Evolutionary conservation across 768 basidiomycete species (phyloP).

Genomic region (Kwoniella newhampshirensis): DNA sequence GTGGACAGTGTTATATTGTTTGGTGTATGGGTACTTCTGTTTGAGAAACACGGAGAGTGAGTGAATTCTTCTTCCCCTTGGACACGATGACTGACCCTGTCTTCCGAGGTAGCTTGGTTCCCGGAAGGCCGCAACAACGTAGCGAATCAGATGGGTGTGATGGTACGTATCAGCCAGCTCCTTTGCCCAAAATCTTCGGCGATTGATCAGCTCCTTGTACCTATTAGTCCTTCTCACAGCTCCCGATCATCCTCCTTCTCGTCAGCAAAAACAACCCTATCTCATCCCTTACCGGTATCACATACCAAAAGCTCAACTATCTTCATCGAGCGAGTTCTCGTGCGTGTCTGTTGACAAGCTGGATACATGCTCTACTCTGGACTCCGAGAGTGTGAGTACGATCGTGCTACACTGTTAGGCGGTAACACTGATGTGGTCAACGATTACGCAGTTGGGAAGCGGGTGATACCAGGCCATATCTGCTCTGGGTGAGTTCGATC

Average conservation of each 20-base stretch:
- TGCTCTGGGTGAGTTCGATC: slow-evolving; percentile 24
- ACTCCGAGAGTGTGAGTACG: slow-evolving; percentile 22
- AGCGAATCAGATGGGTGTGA: slow-evolving; percentile 15
- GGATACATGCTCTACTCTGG: slow-evolving; percentile 39
- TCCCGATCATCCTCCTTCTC: slow-evolving; percentile 62
- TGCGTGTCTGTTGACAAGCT: slow-evolving; percentile 37
- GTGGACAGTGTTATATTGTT: slow-evolving; percentile 33
- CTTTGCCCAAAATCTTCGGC: not conserved
- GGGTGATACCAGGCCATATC: slow-evolving; percentile 15
- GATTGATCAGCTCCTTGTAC: too few species aligned
- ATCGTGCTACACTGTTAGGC: too few species aligned
- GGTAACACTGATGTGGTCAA: too few species aligned
- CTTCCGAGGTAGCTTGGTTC: slow-evolving; percentile 11
- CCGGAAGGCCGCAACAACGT: not conserved
- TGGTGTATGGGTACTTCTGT: slow-evolving; percentile 17
- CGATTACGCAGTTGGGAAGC: not conserved
- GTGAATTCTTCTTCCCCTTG: slow-evolving; percentile 5
- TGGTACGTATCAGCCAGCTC: slow-evolving; percentile 2
- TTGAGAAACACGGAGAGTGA: slow-evolving; percentile 12
- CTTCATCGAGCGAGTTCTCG: slow-evolving; percentile 51
- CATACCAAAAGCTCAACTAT: slow-evolving; percentile 60
- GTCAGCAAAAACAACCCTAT: slow-evolving; percentile 65
- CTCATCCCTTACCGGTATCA: slow-evolving; percentile 61
- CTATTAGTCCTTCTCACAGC: slow-evolving; percentile 56
- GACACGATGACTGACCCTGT: not conserved